Conservation (phyloP, 805 yeast species). For the Ogataea siamensis region DNA sequence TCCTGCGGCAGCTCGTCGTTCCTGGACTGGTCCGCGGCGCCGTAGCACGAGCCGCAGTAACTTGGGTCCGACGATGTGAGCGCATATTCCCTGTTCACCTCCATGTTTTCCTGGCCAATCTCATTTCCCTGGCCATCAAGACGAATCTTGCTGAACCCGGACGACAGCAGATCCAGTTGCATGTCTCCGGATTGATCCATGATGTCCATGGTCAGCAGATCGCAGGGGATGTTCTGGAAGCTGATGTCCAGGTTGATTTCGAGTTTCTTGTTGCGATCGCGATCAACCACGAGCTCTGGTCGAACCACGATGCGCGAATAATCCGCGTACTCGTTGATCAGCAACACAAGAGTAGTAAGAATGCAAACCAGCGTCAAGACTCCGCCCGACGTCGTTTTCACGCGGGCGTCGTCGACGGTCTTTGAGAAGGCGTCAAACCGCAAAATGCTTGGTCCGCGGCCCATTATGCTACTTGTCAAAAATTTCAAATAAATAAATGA, state of each 20-base stretch:
- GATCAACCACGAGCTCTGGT: conserved; percentile 87
- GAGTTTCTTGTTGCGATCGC: conserved; percentile 70
- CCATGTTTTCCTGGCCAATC: conserved; percentile 39
- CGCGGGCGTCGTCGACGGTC: conserved; percentile 89
- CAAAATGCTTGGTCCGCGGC: conserved; percentile 39
- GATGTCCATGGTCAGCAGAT: conserved; percentile 72
- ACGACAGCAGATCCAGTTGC: conserved; percentile 66
- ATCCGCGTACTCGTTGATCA: conserved; percentile 73
- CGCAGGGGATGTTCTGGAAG: conserved; percentile 87
- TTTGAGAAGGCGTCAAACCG: conserved; percentile 89
- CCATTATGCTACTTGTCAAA: conserved; percentile 22
- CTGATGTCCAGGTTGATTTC: conserved; percentile 79
- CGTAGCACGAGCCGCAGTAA: conserved; percentile 90
- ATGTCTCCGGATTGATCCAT: conserved; percentile 87
- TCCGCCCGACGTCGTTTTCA: conserved; percentile 89
- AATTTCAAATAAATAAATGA: background rate
- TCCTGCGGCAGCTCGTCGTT: conserved; percentile 39
- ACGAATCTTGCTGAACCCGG: conserved; percentile 72
- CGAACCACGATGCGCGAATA: conserved; percentile 64
- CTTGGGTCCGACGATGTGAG: conserved; percentile 29
- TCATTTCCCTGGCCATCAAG: conserved; percentile 52
- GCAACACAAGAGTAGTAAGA: conserved; percentile 56
- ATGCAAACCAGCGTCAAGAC: conserved; percentile 74
- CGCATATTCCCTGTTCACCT: conserved; percentile 37
- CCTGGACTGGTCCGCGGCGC: conserved; percentile 61